Base-by-base conservation (phyloP, 306 rosid species). In the Cicer judaicum region DNA sequence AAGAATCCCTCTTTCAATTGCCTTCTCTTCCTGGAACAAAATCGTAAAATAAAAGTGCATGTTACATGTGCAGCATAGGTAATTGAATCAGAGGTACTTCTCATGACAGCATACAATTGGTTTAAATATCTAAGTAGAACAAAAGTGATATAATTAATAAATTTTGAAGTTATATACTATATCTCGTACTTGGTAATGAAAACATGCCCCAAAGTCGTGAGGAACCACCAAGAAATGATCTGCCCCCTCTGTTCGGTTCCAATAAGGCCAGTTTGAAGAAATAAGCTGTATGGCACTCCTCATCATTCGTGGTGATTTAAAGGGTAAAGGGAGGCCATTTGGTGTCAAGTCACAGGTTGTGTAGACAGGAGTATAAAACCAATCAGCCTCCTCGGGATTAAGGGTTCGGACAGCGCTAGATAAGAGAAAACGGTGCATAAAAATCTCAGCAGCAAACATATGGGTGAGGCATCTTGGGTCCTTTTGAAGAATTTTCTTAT, bases 371-470 rank as follows among this genome's bases (percentile, higher is more conserved):
- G 97, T 91, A 71, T 91, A 94, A 84, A 94, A 94, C 98, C 98
- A 94, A 83, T 94, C 98, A 57, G 98, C 98, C 79, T 94, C 98
- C 83, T 90, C 90, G 3, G 98, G 98, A 79, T 90, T 91, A 79
- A 94, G 96, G 75, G 98, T 91, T 69, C 98, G 83, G 64, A 94
- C 97, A 53, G 98, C 88, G 61, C 98, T 94, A 40, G 97, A 88
- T 65, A 94, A 75, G 70, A 94, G 93, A 85, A 94, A 94, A 39
- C 95, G 90, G 67, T 94, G 97, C 97, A 94, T 91, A 78, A 83
- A 94, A 79, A 94, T 94, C 88, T 94, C 98, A 40, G 97, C 97
- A 18, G 98, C 98, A 78, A 94, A 94, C 98, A 94, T 91, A 79
- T 94, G 98, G 64, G 82, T 86, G 53, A 94, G 97, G 72, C 98